Base-by-base conservation (phyloP, 2,329 filamentous ascomycete species). In the Trematosphaeria pertusa region DNA sequence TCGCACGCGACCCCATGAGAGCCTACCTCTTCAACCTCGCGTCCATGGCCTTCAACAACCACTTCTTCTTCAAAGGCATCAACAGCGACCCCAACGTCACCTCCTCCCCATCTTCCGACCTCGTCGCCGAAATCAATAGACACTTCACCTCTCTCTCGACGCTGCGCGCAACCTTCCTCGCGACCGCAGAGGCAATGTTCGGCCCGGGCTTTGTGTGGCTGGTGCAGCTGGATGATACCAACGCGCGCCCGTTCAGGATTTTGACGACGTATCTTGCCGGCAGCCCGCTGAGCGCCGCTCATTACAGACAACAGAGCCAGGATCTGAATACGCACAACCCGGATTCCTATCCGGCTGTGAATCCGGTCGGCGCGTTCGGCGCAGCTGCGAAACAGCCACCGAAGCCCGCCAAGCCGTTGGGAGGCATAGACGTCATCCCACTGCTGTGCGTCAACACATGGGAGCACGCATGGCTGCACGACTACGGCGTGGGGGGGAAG, bases 191-290 rank as follows among this genome's bases (percentile, higher is more conserved):
- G 58, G 83, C 86, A 76, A 97, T 97, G 91, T 97, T 99, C 77
- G 94, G 93, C 43, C 92, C 93, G 0, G 94, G 94, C 56, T 97
- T 95, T 75, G 88, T 97, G 69, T 99, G 94, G 94, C 86, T 99
- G 52, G 89, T 97, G 63, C 67, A 78, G 32, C 74, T 75, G 42
- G 68, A 71, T 46, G 67, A 78, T 18, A 50, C 50, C 15, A 73
- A 77, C 22, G 80, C 74, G 42, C 62, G 72, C 78, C 63, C 79
- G 30, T 74, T 75, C 75, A 85, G 86, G 64, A 82, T 99, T 65
- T 81, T 99, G 48, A 82, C 85, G 61, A 99, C 94, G 46, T 99
- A 97, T 78, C 84, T 92, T 50, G 92, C 93, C 47, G 94, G 94
- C 47, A 89, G 88, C 6, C 94, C 94, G 4, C 94, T 93, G 73